A percentile compares a stretch with the other conserved stretches of the same genome.
Evolutionary conservation across 108 stramenopile species (phyloP).

Genomic region (Cyclostephanos tholiformis): DNA sequence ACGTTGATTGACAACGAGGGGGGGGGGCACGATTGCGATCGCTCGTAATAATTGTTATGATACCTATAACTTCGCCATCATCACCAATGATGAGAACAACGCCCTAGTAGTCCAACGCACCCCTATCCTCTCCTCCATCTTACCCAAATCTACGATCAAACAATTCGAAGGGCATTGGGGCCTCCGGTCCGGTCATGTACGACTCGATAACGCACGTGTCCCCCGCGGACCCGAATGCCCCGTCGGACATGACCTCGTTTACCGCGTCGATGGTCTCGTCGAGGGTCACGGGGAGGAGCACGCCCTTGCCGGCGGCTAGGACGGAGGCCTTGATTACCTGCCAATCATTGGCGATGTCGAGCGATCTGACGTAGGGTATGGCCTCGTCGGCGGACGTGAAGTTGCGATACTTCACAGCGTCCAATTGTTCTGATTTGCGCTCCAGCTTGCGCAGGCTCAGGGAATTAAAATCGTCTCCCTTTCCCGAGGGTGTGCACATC

Average conservation of each 20-base stretch:
- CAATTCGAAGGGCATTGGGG: slow-evolving; percentile 56
- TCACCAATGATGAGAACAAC: slow-evolving; percentile 8
- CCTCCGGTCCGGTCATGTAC: slow-evolving; percentile 97
- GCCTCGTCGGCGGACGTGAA: slow-evolving; percentile 89
- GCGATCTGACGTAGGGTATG: slow-evolving; percentile 79
- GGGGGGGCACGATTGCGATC: not conserved
- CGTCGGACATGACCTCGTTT: slow-evolving; percentile 93
- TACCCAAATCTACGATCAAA: slow-evolving; percentile 23
- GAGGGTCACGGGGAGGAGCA: slow-evolving; percentile 89
- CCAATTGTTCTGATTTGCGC: slow-evolving; percentile 28
- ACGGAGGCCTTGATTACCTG: slow-evolving; percentile 99
- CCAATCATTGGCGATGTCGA: slow-evolving; percentile 70
- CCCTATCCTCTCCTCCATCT: slow-evolving; percentile 5
- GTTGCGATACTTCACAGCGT: slow-evolving; percentile 91
- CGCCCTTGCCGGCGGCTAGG: slow-evolving; percentile 99
- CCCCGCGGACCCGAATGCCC: slow-evolving; percentile 93
- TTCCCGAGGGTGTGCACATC: slow-evolving; percentile 30
- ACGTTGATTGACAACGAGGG: not conserved
- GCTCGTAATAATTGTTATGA: not conserved
- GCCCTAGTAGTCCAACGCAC: not conserved
- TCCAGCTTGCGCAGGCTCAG: slow-evolving; percentile 9
- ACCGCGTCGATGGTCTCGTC: slow-evolving; percentile 93
- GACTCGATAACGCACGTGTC: slow-evolving; percentile 99
- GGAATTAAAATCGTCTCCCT: not conserved
- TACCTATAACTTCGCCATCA: not conserved